Evolutionary conservation across 768 basidiomycete species (phyloP), one percentile per base, ranked within the genome.

Genomic region (Xanthoconium stramineum): DNA sequence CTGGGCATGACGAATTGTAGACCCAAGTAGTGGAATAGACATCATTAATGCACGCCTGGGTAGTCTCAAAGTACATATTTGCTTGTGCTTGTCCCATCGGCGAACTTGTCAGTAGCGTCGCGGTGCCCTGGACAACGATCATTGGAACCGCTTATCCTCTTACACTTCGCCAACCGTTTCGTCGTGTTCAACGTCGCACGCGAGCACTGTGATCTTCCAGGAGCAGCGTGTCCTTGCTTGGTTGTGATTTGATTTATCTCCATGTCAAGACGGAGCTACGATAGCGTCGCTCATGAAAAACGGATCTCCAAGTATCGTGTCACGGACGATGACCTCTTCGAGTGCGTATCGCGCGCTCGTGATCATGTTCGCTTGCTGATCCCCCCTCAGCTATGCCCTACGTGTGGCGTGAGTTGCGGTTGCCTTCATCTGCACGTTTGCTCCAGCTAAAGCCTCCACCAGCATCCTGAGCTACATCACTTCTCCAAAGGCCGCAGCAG

Each of bases 251-350:
- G 65, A 44, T 35, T 50, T 57, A 57, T 65, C 55, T 61, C 53
- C 58, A 65, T 89, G 85, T 89, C 91, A 58, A 83, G 80, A 73
- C 82, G 89, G 69, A 93, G 90, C 76, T 81, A 86, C 74, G 82
- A 82, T 62, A 84, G 88, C 72, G 76, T 74, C 62, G 79, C 85
- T 58, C 86, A 88, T 61, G 84, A 89, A 69, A 83, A 82, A 73
- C 83, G 89, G 57, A 57, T 88, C 59, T 86, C 88, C 61, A 87
- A 86, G 69, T 81, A 89, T 74, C 81, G 86, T 60, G 84, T 92
- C 49, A 83, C 86, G 29, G 91, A 94, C 64, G 90, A 93, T 55
- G 91, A 94, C 68, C 76, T 94, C 63, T 91, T 90, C 76, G 83
- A 89, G 91, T 94, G 70, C 62, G 83, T 75, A 71, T 39, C 38